phyloP scores from a whole-genome alignment of 176 grass and related monocot species.

The Canna indica region DNA sequence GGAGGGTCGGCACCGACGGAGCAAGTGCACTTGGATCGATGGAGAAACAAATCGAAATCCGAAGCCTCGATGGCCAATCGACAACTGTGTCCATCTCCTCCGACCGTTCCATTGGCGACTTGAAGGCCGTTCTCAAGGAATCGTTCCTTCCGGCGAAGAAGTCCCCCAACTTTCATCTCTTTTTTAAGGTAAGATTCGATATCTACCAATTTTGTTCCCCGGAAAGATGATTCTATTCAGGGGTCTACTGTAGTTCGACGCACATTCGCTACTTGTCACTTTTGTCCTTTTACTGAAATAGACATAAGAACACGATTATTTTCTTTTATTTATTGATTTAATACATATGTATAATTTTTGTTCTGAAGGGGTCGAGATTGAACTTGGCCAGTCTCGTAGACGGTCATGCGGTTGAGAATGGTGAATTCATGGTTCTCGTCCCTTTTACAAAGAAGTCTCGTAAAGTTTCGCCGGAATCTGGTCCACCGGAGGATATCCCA shows the following conservation, averaged over 20 bases:
- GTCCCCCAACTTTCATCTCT: constrained; percentile 65
- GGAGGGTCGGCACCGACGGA: not conserved
- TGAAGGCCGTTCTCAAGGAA: constrained; percentile 54
- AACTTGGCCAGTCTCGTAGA: constrained; percentile 35
- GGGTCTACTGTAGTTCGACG: not conserved
- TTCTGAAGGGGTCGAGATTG: constrained; percentile 57
- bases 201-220: not conserved
- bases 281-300: no score
- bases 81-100: constrained; percentile 27
- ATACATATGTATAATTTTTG: constrained; percentile 6
- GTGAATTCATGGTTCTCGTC: constrained; percentile 53
- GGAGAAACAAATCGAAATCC: constrained; percentile 46
- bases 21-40: not conserved
- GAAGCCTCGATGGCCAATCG: constrained; percentile 53
- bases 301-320: no score
- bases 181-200: constrained; percentile 50
- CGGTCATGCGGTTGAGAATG: constrained; percentile 3
- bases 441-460: constrained; percentile 41
- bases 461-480: constrained; percentile 13
- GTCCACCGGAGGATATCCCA: constrained; percentile 18
- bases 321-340: not conserved
- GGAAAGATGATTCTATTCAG: not conserved
- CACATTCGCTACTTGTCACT: no score
- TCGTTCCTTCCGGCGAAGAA: constrained; percentile 60
- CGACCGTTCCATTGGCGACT: constrained; percentile 43